phyloP scores from a whole-genome alignment of 2,329 filamentous ascomycete species.

The Aspergillus fructus region DNA sequence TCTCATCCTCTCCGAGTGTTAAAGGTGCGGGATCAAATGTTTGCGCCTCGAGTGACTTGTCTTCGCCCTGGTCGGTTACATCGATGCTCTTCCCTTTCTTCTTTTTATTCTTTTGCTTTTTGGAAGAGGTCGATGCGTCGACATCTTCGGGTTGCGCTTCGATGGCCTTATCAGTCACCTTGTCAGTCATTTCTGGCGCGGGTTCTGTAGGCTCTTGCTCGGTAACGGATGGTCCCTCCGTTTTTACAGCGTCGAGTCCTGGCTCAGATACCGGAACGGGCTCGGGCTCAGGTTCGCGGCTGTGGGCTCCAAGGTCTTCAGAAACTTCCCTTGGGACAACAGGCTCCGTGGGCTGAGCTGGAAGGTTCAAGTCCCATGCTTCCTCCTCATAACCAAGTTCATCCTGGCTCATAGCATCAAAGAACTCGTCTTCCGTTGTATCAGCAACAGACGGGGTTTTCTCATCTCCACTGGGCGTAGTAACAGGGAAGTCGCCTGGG shows the following conservation, averaged over 20 bases:
- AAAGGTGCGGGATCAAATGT: neutral
- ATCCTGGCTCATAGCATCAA: slow-evolving; percentile 3
- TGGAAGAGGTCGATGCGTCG: slow-evolving; percentile 15
- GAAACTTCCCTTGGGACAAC: neutral
- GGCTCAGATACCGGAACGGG: neutral
- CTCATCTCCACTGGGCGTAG: slow-evolving; percentile 6
- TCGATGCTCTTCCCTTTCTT: slow-evolving; percentile 27
- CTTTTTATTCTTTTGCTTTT: slow-evolving; percentile 40
- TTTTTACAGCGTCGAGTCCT: neutral
- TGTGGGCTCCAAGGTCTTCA: neutral
- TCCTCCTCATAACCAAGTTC: neutral
- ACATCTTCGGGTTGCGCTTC: slow-evolving; percentile 13
- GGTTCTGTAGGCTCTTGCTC: neutral
- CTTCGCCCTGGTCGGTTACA: slow-evolving; percentile 16
- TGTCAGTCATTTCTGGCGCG: neutral
- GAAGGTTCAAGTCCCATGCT: neutral
- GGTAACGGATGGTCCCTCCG: neutral
- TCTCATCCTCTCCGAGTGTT: neutral
- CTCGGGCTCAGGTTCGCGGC: neutral
- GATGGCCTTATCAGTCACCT: neutral
- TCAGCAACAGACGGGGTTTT: neutral
- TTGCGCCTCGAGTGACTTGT: neutral
- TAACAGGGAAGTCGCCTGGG: neutral
- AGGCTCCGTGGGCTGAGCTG: neutral
- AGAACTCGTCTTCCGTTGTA: slow-evolving; percentile 8